Evolutionary conservation across 768 basidiomycete species (phyloP).

Genomic region (Hericium alpestre): DNA sequence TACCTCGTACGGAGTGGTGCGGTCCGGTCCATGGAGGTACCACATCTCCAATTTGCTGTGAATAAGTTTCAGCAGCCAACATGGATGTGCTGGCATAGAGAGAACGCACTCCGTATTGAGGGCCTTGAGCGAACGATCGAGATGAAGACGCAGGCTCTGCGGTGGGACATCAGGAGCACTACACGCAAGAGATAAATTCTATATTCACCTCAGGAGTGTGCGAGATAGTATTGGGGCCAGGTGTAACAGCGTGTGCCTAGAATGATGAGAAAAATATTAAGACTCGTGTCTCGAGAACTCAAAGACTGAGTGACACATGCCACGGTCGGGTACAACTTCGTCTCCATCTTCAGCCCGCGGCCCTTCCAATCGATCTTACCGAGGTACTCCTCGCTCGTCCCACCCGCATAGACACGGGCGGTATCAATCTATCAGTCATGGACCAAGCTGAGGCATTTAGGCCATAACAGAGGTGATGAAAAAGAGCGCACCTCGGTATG

Average conservation of each 20-base stretch:
- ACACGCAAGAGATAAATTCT: no score
- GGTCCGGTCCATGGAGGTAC: conserved; percentile 38
- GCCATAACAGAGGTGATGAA: not conserved
- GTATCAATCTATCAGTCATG: conserved; percentile 18
- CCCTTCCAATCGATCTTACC: conserved; percentile 39
- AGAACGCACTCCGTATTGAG: conserved; percentile 34
- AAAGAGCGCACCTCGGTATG: conserved; percentile 35
- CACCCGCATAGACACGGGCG: conserved; percentile 17
- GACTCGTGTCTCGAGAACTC: not conserved
- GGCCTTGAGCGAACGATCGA: conserved; percentile 28
- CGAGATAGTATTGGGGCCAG: conserved; percentile 3
- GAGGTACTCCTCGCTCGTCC: conserved; percentile 30
- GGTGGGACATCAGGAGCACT: not conserved
- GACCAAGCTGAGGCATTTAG: not conserved
- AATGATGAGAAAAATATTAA: not conserved
- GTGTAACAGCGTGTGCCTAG: not conserved
- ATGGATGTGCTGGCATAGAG: not conserved
- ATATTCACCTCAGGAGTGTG: conserved; percentile 17
- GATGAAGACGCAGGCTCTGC: conserved; percentile 26
- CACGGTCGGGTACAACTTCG: conserved; percentile 41
- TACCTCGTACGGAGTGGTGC: conserved; percentile 34
- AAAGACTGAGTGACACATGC: conserved; percentile 10
- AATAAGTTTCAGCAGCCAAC: not conserved
- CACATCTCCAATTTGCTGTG: conserved; percentile 29
- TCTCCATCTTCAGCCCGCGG: conserved; percentile 45